phyloP scores from a whole-genome alignment of 805 yeast species.

The Priceomyces medius region DNA sequence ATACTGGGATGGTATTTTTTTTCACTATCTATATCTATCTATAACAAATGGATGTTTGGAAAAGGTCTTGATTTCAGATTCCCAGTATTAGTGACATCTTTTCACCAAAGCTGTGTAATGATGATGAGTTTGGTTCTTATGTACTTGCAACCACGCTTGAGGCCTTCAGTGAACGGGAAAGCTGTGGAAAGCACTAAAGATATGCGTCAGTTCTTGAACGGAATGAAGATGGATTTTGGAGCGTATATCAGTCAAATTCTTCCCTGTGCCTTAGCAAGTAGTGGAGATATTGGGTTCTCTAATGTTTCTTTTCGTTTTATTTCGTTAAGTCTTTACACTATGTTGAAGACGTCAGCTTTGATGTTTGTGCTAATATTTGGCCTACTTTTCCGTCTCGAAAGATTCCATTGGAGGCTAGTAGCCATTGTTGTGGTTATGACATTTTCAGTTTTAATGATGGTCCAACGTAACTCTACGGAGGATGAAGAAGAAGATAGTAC shows the following conservation, averaged over 20 bases:
- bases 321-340: constrained; percentile 82
- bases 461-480: constrained; percentile 33
- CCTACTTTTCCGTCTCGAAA: constrained; percentile 74
- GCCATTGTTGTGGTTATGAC: constrained; percentile 78
- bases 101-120: constrained; percentile 77
- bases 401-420: constrained; percentile 63
- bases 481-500: constrained; percentile 18
- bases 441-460: constrained; percentile 86
- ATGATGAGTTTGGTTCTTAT: constrained; percentile 49
- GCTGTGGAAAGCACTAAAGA: constrained; percentile 1
- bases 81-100: constrained; percentile 81
- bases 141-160: constrained; percentile 45
- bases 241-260: constrained; percentile 53
- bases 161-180: constrained; percentile 32
- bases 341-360: constrained; percentile 86
- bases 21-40: constrained; percentile 68
- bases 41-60: constrained; percentile 98
- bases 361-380: constrained; percentile 90
- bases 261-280: constrained; percentile 85
- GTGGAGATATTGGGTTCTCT: constrained; percentile 92
- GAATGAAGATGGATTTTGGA: constrained; percentile 19
- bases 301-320: constrained; percentile 79
- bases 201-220: constrained; percentile 15
- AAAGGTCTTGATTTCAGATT: constrained; percentile 72
- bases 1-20: constrained; percentile 67